Percentiles rank a stretch among this genome's conserved stretches.
These are phyloP conservation scores for Pseudogymnoascus sp. DNA, from an alignment of 2,329 filamentous ascomycete species.

Conservation along the genomic window DNA sequence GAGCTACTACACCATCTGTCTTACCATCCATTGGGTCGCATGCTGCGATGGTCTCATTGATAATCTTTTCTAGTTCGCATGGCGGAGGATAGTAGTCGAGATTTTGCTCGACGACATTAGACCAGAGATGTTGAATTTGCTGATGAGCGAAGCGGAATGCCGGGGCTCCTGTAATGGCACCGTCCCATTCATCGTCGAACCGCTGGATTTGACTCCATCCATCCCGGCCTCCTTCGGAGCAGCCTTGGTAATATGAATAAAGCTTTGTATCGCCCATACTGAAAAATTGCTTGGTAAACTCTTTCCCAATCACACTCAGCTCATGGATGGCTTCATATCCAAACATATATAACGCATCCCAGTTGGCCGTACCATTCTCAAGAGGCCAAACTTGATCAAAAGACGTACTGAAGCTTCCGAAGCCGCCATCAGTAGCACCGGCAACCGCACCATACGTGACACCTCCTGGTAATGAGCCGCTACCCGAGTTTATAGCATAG, in stretches of 20 bases:
- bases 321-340: conserved; percentile 33
- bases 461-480: conserved; percentile 31
- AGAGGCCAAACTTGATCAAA: conserved; percentile 32
- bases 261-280: conserved; percentile 22
- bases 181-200: conserved; percentile 36
- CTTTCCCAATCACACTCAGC: conserved; percentile 35
- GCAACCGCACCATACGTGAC: conserved; percentile 40
- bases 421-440: conserved; percentile 43
- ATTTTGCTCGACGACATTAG: conserved; percentile 33
- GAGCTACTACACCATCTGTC: conserved; percentile 45
- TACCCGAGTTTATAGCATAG: conserved; percentile 35
- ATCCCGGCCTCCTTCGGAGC: conserved; percentile 41
- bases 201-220: conserved; percentile 39
- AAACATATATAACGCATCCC: conserved; percentile 31
- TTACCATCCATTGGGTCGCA: conserved; percentile 49
- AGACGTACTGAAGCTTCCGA: conserved; percentile 37
- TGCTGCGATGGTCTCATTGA: conserved; percentile 45
- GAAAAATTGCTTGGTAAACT: conserved; percentile 36
- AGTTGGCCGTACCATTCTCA: conserved; percentile 34
- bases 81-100: conserved; percentile 36
- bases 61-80: conserved; percentile 41
- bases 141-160: conserved; percentile 40
- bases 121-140: conserved; percentile 36
- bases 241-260: conserved; percentile 46
- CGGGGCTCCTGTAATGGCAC: conserved; percentile 38